Percentiles rank a stretch among this genome's conserved stretches.
phyloP scores from a whole-genome alignment of 352 stramenopile genomes.

The Phytophthora cryptogea region DNA sequence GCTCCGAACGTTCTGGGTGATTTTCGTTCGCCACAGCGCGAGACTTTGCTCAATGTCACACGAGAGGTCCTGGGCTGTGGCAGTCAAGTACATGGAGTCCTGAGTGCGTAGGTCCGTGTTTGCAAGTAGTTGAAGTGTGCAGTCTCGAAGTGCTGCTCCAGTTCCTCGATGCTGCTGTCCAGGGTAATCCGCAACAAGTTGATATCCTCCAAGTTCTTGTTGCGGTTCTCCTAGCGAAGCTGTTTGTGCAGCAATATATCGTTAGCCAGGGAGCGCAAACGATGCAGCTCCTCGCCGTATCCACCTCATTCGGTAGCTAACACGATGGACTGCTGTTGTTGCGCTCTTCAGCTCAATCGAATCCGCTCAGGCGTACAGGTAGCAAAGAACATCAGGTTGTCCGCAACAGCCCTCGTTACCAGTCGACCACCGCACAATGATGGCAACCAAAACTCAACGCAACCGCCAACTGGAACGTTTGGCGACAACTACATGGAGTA shows the following conservation, averaged over 20 bases:
- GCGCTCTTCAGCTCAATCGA: too few relatives aligned
- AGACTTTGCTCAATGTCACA: conserved; percentile 92
- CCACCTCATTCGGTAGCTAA: too few relatives aligned
- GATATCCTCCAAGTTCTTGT: conserved; percentile 96
- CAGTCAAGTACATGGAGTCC: conserved; percentile 94
- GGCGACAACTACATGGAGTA: too few relatives aligned
- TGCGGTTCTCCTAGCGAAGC: conserved; percentile 92
- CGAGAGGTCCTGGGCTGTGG: conserved; percentile 91
- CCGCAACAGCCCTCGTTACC: too few relatives aligned
- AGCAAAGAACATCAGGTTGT: too few relatives aligned
- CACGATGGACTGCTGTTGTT: too few relatives aligned
- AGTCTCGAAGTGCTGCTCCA: conserved; percentile 95
- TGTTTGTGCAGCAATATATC: conserved; percentile 63
- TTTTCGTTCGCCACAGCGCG: conserved; percentile 91
- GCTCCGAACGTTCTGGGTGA: conserved; percentile 90
- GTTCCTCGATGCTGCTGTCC: conserved; percentile 93
- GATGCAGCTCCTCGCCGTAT: too few relatives aligned
- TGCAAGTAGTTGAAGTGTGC: conserved; percentile 92
- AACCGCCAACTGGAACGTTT: too few relatives aligned
- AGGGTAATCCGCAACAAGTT: conserved; percentile 93
- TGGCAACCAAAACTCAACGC: too few relatives aligned
- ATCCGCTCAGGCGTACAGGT: too few relatives aligned
- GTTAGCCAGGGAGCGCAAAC: too few relatives aligned
- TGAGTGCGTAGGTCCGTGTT: conserved; percentile 94
- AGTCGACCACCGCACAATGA: too few relatives aligned